Conservation (phyloP, 2,329 filamentous ascomycete genomes). For the Aureobasidium pullulans region DNA sequence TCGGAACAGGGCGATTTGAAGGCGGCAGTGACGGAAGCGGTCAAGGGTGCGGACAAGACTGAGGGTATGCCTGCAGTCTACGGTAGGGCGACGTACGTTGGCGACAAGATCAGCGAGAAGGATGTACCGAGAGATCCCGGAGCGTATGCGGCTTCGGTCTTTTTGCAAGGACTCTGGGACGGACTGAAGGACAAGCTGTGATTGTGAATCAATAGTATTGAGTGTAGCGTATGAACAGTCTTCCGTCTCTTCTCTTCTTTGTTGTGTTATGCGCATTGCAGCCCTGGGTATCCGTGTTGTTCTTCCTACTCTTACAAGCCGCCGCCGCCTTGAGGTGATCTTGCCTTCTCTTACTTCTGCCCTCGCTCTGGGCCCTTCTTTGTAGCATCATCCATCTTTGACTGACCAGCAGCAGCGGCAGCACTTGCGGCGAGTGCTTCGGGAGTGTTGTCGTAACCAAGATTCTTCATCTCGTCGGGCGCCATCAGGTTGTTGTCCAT, state of each 20-base stretch:
- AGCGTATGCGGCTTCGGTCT: slow-evolving; percentile 31
- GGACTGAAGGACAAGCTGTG: slow-evolving; percentile 17
- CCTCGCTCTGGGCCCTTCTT: background rate
- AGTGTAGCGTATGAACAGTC: background rate
- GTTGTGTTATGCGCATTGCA: background rate
- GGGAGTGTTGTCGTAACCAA: slow-evolving; percentile 57
- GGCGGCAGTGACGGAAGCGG: slow-evolving; percentile 26
- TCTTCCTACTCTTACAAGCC: background rate
- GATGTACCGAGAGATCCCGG: slow-evolving; percentile 30
- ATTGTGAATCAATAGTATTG: background rate
- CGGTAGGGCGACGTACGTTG: slow-evolving; percentile 31
- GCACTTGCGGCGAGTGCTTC: background rate
- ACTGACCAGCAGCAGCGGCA: slow-evolving; percentile 10
- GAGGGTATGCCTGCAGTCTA: slow-evolving; percentile 30
- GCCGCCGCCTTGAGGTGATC: background rate
- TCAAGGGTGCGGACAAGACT: slow-evolving; percentile 28
- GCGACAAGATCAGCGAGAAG: slow-evolving; percentile 22
- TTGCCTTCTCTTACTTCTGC: background rate
- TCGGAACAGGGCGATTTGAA: slow-evolving; percentile 20
- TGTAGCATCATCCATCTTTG: background rate
- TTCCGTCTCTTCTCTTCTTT: background rate
- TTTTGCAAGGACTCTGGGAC: slow-evolving; percentile 26
- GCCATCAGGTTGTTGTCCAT: slow-evolving; percentile 98
- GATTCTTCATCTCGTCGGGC: slow-evolving; percentile 86
- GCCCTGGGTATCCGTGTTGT: background rate